These are phyloP conservation scores for Arachnopeziza araneosa DNA, from an alignment of 2,329 filamentous ascomycete genomes.

Conservation along the genomic window DNA sequence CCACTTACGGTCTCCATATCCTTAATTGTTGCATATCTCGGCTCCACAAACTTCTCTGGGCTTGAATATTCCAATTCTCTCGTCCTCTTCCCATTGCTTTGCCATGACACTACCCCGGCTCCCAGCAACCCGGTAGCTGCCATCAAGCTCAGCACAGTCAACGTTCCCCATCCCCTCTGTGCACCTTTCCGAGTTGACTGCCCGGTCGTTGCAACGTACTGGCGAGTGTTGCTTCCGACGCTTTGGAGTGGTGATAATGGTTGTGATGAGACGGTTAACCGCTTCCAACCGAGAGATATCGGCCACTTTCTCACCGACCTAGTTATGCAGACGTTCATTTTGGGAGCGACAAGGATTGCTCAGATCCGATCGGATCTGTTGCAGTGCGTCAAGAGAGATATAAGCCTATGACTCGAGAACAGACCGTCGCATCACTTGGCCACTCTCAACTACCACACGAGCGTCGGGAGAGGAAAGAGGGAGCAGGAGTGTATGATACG, in stretches of 20 bases:
- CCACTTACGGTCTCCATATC: conserved; percentile 45
- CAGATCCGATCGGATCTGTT: neutral
- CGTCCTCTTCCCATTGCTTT: conserved; percentile 8
- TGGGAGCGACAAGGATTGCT: neutral
- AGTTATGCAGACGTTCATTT: neutral
- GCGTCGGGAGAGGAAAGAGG: neutral
- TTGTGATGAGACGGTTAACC: neutral
- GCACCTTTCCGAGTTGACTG: neutral
- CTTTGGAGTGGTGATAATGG: neutral
- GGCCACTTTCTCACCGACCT: neutral
- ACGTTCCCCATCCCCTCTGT: conserved; percentile 21
- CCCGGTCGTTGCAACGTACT: neutral
- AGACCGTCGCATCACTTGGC: neutral
- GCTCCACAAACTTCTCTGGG: conserved; percentile 23
- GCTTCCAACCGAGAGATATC: neutral
- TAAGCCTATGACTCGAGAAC: neutral
- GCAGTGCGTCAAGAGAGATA: neutral
- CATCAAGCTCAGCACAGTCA: conserved; percentile 21
- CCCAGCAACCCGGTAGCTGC: conserved; percentile 16
- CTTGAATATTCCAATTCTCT: conserved; percentile 25
- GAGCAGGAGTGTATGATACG: neutral
- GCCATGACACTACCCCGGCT: conserved; percentile 13
- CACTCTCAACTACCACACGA: neutral
- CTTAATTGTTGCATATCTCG: conserved; percentile 41
- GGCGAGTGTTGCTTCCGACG: neutral